Evolutionary conservation across 306 rosid species (phyloP).

Genomic region (Begonia loranthoides): DNA sequence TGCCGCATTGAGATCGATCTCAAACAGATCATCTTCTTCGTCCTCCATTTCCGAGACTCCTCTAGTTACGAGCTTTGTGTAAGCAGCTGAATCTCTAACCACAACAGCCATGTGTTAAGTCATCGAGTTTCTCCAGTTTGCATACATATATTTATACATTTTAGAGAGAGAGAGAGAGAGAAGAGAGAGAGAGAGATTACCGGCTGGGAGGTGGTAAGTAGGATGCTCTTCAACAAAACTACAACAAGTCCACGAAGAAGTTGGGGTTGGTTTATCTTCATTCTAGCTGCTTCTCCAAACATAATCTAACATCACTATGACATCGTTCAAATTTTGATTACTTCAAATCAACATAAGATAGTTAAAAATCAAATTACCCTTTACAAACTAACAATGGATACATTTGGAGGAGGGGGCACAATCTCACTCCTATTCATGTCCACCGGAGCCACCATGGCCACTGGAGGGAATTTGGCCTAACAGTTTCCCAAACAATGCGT

Average conservation of each 20-base stretch:
- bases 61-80: no score
- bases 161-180: not conserved
- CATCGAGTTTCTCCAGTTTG: not conserved
- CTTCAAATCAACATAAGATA: no score
- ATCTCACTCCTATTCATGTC: no score
- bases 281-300: constrained; percentile 2
- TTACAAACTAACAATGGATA: no score
- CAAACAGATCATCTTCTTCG: constrained; percentile 1
- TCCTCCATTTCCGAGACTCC: not conserved
- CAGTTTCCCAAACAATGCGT: no score
- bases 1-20: not conserved
- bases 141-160: not conserved
- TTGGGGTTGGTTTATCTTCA: not conserved
- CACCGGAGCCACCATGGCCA: no score
- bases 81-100: not conserved
- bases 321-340: not conserved
- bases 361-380: no score
- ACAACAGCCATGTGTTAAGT: constrained; percentile 2
- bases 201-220: constrained; percentile 24
- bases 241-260: constrained; percentile 24
- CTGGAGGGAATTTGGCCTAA: no score
- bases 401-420: no score
- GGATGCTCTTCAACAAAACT: constrained; percentile 1
- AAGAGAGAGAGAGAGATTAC: constrained; percentile 8
- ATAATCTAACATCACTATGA: not conserved